Percentiles rank a stretch among this genome's conserved stretches.
These are phyloP conservation scores for Rhododendron kiyosumense DNA, from an alignment of 148 eudicot genomes.

Conservation along the genomic window DNA sequence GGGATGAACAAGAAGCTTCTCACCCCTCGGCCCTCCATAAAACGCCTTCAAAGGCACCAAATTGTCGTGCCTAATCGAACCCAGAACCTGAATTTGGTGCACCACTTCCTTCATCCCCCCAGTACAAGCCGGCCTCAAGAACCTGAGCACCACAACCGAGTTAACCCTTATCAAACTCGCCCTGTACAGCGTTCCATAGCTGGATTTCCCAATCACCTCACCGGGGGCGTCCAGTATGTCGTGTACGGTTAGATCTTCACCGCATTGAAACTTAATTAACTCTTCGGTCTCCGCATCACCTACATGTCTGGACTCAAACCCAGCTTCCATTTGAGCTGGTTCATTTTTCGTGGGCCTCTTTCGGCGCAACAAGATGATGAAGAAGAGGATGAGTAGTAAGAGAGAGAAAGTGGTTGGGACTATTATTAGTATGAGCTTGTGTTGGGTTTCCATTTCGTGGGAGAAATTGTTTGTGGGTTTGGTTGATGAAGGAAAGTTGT, in stretches of 20 bases:
- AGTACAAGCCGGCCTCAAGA: slow-evolving; percentile 83
- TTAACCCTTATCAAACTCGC: slow-evolving; percentile 45
- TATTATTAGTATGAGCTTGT: slow-evolving; percentile 24
- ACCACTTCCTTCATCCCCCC: slow-evolving; percentile 45
- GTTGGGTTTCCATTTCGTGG: slow-evolving; percentile 28
- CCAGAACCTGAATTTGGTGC: slow-evolving; percentile 43
- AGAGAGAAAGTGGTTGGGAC: slow-evolving; percentile 12
- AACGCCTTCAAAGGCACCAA: slow-evolving; percentile 78
- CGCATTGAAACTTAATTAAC: slow-evolving; percentile 61
- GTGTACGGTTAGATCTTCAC: slow-evolving; percentile 61
- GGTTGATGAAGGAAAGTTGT: not conserved
- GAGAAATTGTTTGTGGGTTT: not conserved
- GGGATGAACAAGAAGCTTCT: slow-evolving; percentile 87
- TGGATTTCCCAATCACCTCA: slow-evolving; percentile 92
- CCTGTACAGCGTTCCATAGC: slow-evolving; percentile 80
- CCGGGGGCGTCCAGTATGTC: slow-evolving; percentile 97
- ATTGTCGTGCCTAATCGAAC: slow-evolving; percentile 66
- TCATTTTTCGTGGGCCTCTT: slow-evolving; percentile 7
- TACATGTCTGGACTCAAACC: slow-evolving; percentile 18
- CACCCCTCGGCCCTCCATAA: slow-evolving; percentile 80
- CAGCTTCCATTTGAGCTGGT: slow-evolving; percentile 21
- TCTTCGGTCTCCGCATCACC: slow-evolving; percentile 33
- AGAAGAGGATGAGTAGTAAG: slow-evolving; percentile 12
- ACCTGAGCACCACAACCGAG: slow-evolving; percentile 51
- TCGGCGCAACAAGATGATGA: slow-evolving; percentile 16